Base-by-base conservation (phyloP, 192 early-diverging fungal genomes). In the Mortierella hygrophila region DNA sequence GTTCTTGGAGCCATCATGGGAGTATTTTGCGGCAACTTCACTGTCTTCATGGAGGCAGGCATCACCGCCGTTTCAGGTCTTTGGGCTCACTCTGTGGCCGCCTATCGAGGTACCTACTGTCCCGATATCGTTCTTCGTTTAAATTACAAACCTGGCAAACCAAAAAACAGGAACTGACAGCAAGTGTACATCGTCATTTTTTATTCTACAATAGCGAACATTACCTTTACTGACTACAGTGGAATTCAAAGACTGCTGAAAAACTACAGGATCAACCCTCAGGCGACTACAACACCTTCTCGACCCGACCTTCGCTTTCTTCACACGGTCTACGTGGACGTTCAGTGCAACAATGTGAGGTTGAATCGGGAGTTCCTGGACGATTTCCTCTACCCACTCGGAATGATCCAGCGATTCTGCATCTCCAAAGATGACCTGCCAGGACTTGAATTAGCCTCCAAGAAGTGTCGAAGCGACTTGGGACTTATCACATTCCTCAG, bases 81-180 rank as follows among this genome's bases (percentile, higher is more conserved):
- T 13, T 97, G 94, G 90, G 89, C 94, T 13, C 90, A 91, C 75
- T 83, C 93, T n/a, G 74, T 95, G 37, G 90, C 94, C 23, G 92
- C 88, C 71, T 95, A 95, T 78, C 88, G 90, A 91, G 92, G 92
- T 93, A 91, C 71, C 21, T 7, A 23, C 74, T 16, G 26, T 63
- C 79, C 6, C 32, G n/a, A 68, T 20, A 21, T 78, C 21, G 40
- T 1, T 40, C 23, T 16, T 70, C 35, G n/a, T 75, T 40, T 13
- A 3, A 29, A 38, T 26, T 38, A 63, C 52, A 83, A 4, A 15
- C 52, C 78, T 42, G 75, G 49, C 57, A 35, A 2, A 32, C 2
- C 44, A 46, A 46, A 46, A 21, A 52, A 0, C 16, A 52, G 3
- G 5, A 52, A 20, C 49, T 52, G 20, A 52, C 16, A 5, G 5